These are phyloP conservation scores for Penicillium polonicum DNA, from an alignment of 2,329 filamentous ascomycete genomes.

Conservation along the genomic window DNA sequence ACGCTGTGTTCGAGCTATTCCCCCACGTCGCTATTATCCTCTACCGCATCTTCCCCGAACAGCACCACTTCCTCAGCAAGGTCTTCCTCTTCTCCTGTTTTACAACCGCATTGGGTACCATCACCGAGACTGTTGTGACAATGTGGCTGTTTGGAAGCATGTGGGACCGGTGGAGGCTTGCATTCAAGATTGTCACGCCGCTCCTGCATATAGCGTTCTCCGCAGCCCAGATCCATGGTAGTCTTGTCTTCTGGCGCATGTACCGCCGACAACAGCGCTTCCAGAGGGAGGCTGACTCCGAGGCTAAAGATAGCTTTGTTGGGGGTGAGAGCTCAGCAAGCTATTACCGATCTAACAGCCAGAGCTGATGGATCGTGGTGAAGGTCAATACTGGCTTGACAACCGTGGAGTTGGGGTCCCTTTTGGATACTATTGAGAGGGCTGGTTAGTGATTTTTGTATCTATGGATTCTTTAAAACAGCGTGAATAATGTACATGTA, in stretches of 20 bases:
- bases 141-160: slow-evolving; percentile 47
- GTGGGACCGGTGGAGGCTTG: slow-evolving; percentile 45
- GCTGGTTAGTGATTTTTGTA: not conserved
- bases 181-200: slow-evolving; percentile 47
- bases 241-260: slow-evolving; percentile 44
- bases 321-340: not conserved
- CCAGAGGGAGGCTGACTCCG: not conserved
- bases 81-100: slow-evolving; percentile 41
- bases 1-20: slow-evolving; percentile 49
- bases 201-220: slow-evolving; percentile 46
- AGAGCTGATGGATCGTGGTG: not conserved
- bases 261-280: slow-evolving; percentile 24
- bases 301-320: not conserved
- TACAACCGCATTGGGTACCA: slow-evolving; percentile 41
- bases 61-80: slow-evolving; percentile 41
- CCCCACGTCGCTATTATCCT: slow-evolving; percentile 49
- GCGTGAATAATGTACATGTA: not conserved
- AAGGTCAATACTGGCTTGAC: no score
- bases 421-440: no score
- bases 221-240: slow-evolving; percentile 46
- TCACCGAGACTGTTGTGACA: slow-evolving; percentile 44
- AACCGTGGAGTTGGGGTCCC: not conserved
- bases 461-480: not conserved
- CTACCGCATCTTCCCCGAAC: slow-evolving; percentile 42
- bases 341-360: not conserved